phyloP scores from a whole-genome alignment of 768 basidiomycete genomes.

The Podaxis sp. region DNA sequence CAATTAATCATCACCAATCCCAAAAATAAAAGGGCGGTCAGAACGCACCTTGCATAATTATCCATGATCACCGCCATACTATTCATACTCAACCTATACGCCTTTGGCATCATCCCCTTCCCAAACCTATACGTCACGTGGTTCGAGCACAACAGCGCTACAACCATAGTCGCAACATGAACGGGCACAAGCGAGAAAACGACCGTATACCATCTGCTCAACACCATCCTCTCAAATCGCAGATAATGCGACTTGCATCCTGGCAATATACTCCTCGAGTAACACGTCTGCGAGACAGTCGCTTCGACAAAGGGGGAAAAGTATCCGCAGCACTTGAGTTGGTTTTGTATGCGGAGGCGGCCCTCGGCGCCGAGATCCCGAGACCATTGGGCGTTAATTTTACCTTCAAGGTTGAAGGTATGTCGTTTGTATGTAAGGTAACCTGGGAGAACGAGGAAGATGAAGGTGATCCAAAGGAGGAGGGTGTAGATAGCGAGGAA shows the following conservation, averaged over 20 bases:
- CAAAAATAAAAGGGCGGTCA: not conserved
- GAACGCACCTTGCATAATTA: slow-evolving; percentile 68
- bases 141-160: slow-evolving; percentile 70
- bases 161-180: slow-evolving; percentile 63
- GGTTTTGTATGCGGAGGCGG: slow-evolving; percentile 68
- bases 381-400: slow-evolving; percentile 78
- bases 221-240: slow-evolving; percentile 50
- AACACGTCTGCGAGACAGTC: slow-evolving; percentile 71
- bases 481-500: slow-evolving; percentile 81
- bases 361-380: slow-evolving; percentile 55
- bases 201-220: slow-evolving; percentile 63
- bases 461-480: slow-evolving; percentile 73
- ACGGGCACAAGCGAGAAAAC: slow-evolving; percentile 67
- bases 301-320: slow-evolving; percentile 80
- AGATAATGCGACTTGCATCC: slow-evolving; percentile 73
- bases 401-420: slow-evolving; percentile 79
- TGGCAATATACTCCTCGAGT: slow-evolving; percentile 64
- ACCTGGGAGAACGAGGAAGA: slow-evolving; percentile 68
- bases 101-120: slow-evolving; percentile 86
- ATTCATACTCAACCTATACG: slow-evolving; percentile 69
- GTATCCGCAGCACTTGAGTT: slow-evolving; percentile 78
- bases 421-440: slow-evolving; percentile 76
- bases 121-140: slow-evolving; percentile 87
- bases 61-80: slow-evolving; percentile 86
- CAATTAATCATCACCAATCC: not conserved